Percentiles rank a stretch among this genome's conserved stretches.
These are phyloP conservation scores for Botrytis aclada DNA, from an alignment of 2,329 filamentous ascomycete species.

Conservation along the genomic window DNA sequence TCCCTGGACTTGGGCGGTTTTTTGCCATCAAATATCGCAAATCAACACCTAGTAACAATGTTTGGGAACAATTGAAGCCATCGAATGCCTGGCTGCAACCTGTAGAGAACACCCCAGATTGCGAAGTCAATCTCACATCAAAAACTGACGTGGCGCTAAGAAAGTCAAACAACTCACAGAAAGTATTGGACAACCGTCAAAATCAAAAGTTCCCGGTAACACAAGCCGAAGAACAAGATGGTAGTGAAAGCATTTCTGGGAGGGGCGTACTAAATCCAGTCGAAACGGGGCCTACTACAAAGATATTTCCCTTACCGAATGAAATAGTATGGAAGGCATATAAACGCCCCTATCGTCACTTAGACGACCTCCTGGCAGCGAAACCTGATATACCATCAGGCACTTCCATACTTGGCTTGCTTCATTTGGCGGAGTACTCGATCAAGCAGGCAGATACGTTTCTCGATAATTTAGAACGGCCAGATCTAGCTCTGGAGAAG, in stretches of 20 bases:
- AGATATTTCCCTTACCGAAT: neutral
- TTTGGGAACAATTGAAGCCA: neutral
- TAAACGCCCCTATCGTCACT: slow-evolving; percentile 1
- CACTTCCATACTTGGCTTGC: neutral
- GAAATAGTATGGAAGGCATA: neutral
- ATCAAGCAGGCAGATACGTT: slow-evolving; percentile 7
- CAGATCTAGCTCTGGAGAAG: slow-evolving; percentile 11
- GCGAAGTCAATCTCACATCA: neutral
- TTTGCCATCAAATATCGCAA: neutral
- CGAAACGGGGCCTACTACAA: neutral
- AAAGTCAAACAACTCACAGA: neutral
- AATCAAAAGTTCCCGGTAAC: neutral
- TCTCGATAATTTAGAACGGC: slow-evolving; percentile 4
- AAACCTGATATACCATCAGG: slow-evolving; percentile 1
- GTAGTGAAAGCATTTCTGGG: neutral
- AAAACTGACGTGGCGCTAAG: neutral
- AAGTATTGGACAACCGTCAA: neutral
- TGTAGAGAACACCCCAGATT: neutral
- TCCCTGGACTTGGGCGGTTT: neutral
- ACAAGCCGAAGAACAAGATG: neutral
- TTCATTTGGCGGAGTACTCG: neutral
- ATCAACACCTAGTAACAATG: neutral
- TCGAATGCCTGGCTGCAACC: neutral
- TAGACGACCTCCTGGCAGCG: neutral
- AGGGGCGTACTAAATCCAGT: neutral